Evolutionary conservation across 148 eudicot species (phyloP), one percentile per base, ranked within the genome.

Genomic region (Polygonum maritimum): DNA sequence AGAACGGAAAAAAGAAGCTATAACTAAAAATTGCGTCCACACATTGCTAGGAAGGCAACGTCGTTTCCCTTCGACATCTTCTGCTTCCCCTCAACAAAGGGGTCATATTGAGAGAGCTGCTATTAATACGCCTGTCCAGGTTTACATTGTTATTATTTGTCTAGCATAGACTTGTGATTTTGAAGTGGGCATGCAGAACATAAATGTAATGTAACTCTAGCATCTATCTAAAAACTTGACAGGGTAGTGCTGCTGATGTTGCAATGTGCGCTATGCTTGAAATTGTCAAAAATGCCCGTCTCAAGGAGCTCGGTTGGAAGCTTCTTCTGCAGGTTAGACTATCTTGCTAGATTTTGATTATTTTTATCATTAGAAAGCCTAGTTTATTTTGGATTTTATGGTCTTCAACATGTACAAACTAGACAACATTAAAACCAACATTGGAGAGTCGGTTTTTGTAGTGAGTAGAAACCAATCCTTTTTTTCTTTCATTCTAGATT

Each of bases 191-290:
- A 75, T 77, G 70, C 31, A 9, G 31, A 2, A 31, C 11, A 22
- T 26, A 31, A 57, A 57, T 22, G 22, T 60, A 1, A 5, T 73
- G 19, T 49, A 6, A 60, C 13, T 36, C 21, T 19, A 62, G 2
- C 55, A 44, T 41, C 65, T 41, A 22, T 76, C 19, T 16, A 21
- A 76, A 19, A 41, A 41, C 38, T 36, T 40, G 19, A 71, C 87
- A 94, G 98, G 98, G 98, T 74, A 94, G 98, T 79, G 99, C 96
- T 73, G 99, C 99, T 76, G 99, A 95, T 87, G 99, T 95, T 41
- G 99, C 99, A 69, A 95, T 92, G 99, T 95, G 99, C 76, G 99
- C 96, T 78, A 95, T 95, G 99, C 85, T 95, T 78, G 92, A 89
- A 82, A 95, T 95, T 65, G 81, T 84, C 48, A 83, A 82, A 80